Percentiles rank a stretch among this genome's conserved stretches.
Conservation (phyloP, 352 stramenopile genomes). For the Phytophthora pisi region DNA sequence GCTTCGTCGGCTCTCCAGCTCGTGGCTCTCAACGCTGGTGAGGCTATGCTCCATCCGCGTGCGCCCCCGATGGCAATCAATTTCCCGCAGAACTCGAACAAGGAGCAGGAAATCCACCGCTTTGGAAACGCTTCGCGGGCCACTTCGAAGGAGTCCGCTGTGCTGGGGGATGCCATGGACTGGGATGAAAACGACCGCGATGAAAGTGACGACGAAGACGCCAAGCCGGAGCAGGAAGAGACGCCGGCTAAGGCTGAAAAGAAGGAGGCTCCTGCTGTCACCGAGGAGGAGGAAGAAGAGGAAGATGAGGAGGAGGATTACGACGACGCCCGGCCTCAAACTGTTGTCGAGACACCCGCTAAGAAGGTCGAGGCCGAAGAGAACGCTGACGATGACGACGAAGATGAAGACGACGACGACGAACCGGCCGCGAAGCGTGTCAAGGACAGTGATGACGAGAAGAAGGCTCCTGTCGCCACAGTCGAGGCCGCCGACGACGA, state of each 20-base stretch:
- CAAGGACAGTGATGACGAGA: slow-evolving; percentile 39
- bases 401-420: slow-evolving; percentile 32
- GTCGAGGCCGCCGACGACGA: slow-evolving; percentile 43
- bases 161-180: slow-evolving; percentile 38
- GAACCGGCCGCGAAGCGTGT: slow-evolving; percentile 31
- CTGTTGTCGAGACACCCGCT: slow-evolving; percentile 8
- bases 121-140: slow-evolving; percentile 3
- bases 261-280: slow-evolving; percentile 9
- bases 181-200: slow-evolving; percentile 43
- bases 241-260: slow-evolving; percentile 4
- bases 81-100: slow-evolving; percentile 36
- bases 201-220: slow-evolving; percentile 33
- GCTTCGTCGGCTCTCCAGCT: slow-evolving; percentile 47
- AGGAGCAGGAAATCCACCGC: slow-evolving; percentile 24
- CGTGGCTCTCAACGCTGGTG: slow-evolving; percentile 63
- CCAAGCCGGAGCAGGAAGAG: slow-evolving; percentile 17
- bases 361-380: slow-evolving; percentile 16
- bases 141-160: slow-evolving; percentile 7
- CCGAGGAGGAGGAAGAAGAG: slow-evolving; percentile 37
- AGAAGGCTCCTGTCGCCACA: slow-evolving; percentile 23
- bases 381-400: slow-evolving; percentile 13
- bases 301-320: slow-evolving; percentile 49
- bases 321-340: slow-evolving; percentile 39
- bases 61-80: slow-evolving; percentile 70
- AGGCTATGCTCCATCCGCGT: slow-evolving; percentile 76